These are phyloP conservation scores for Trematosphaeria pertusa DNA, from an alignment of 2,329 filamentous ascomycete genomes.

Conservation along the genomic window DNA sequence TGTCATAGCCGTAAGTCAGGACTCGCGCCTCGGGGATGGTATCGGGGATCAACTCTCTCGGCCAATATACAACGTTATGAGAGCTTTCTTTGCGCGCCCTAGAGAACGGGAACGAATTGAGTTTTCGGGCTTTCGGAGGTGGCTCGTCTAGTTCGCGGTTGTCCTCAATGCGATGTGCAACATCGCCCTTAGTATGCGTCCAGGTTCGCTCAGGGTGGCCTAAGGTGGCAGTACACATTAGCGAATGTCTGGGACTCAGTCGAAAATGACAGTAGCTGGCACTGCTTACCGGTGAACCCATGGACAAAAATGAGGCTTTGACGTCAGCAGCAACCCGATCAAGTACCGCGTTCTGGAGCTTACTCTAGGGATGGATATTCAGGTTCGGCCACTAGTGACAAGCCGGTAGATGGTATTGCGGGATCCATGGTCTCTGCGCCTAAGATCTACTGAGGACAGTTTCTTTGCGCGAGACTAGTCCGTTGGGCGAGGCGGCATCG, in stretches of 20 bases:
- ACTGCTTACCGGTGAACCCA: no score
- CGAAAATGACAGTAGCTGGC: no score
- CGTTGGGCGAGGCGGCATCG: no score
- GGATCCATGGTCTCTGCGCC: no score
- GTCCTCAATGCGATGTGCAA: not conserved
- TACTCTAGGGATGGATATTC: constrained; percentile 17
- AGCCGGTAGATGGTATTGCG: constrained; percentile 14
- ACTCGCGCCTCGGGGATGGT: constrained; percentile 14
- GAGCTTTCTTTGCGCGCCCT: not conserved
- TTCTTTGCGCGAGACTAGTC: no score
- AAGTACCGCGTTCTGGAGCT: constrained; percentile 4
- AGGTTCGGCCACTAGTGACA: constrained; percentile 16
- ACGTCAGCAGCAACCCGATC: no score
- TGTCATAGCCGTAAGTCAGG: constrained; percentile 20
- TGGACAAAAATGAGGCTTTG: constrained; percentile 20
- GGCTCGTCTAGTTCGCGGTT: constrained; percentile 8
- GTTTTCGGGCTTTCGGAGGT: constrained; percentile 16
- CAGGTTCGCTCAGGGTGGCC: constrained; percentile 19
- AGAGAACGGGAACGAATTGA: constrained; percentile 5
- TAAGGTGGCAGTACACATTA: no score
- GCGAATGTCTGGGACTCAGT: no score
- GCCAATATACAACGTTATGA: constrained; percentile 12
- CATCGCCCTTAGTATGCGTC: constrained; percentile 12
- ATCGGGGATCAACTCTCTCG: constrained; percentile 12
- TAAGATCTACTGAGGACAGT: no score